Evolutionary conservation across 1,139 yeast species (phyloP).

Genomic region (Lodderomyces parapsilosis): DNA sequence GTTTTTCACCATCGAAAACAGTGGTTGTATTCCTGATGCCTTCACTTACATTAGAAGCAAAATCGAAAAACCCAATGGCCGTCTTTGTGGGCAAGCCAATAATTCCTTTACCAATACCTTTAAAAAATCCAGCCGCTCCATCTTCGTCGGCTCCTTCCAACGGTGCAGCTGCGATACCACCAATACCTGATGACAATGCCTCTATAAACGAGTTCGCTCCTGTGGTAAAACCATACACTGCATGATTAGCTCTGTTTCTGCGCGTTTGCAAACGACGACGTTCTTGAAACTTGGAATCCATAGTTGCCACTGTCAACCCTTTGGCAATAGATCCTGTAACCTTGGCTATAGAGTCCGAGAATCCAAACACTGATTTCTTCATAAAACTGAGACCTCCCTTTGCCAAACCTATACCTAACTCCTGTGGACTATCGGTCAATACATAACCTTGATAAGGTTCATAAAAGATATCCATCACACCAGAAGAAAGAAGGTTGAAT

Average conservation of each 20-base stretch:
- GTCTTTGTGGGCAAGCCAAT: conserved; percentile 96
- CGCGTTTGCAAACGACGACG: conserved; percentile 64
- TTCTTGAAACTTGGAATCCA: conserved; percentile 84
- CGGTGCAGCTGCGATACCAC: conserved; percentile 91
- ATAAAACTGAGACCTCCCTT: conserved; percentile 94
- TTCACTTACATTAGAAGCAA: conserved; percentile 90
- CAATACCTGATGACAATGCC: conserved; percentile 81
- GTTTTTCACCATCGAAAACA: conserved; percentile 77
- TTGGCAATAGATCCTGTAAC: conserved; percentile 94
- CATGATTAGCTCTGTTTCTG: conserved; percentile 81
- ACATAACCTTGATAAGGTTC: conserved; percentile 97
- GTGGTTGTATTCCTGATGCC: conserved; percentile 94
- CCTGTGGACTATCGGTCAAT: conserved; percentile 93
- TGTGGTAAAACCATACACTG: conserved; percentile 78
- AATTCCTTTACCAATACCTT: conserved; percentile 91
- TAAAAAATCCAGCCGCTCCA: conserved; percentile 89
- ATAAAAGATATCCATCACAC: conserved; percentile 93
- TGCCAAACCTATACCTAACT: conserved; percentile 90
- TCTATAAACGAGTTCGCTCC: conserved; percentile 92
- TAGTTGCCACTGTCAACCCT: conserved; percentile 87
- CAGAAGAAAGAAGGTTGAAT: conserved; percentile 89
- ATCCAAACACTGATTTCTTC: conserved; percentile 91
- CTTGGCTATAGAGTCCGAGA: conserved; percentile 90
- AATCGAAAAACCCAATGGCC: conserved; percentile 90
- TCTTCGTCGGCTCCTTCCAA: conserved; percentile 81